A percentile compares a stretch with the other conserved stretches of the same genome.
phyloP scores from a whole-genome alignment of 1,284 basidiomycete species.

The Cutaneotrichosporon daszewskae region DNA sequence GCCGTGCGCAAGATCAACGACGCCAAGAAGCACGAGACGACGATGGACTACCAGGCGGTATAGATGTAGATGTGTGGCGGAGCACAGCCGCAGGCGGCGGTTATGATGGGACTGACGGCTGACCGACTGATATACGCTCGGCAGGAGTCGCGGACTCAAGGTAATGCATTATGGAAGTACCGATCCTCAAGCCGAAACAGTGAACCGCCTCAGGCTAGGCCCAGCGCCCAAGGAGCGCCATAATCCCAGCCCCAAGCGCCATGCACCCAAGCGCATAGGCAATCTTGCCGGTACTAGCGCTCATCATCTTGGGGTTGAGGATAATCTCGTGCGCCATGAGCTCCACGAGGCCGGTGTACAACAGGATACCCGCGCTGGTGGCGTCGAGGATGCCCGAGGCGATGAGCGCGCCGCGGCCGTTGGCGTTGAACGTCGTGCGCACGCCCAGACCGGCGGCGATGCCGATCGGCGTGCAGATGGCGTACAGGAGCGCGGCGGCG shows the following conservation, averaged over 20 bases:
- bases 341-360: constrained; percentile 87
- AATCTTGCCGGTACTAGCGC: constrained; percentile 59
- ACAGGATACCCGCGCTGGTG: constrained; percentile 76
- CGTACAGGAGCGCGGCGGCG: constrained; percentile 62
- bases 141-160: too few relatives aligned
- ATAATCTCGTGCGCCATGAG: constrained; percentile 88
- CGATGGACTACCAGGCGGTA: constrained; percentile 34
- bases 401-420: constrained; percentile 64
- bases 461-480: constrained; percentile 61
- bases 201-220: constrained; percentile 51
- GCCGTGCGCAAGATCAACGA: constrained; percentile 95
- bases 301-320: constrained; percentile 76
- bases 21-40: constrained; percentile 85
- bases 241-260: constrained; percentile 68
- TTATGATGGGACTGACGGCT: too few relatives aligned
- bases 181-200: too few relatives aligned
- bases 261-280: constrained; percentile 67
- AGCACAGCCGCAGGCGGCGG: too few relatives aligned
- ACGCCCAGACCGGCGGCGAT: constrained; percentile 77
- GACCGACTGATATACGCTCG: too few relatives aligned
- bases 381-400: constrained; percentile 80
- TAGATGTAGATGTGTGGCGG: too few relatives aligned
- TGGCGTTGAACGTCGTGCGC: constrained; percentile 74
- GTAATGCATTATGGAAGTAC: too few relatives aligned
- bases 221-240: constrained; percentile 81